phyloP scores from a whole-genome alignment of 495 filamentous ascomycete species.

The Penicillium coprophilum region DNA sequence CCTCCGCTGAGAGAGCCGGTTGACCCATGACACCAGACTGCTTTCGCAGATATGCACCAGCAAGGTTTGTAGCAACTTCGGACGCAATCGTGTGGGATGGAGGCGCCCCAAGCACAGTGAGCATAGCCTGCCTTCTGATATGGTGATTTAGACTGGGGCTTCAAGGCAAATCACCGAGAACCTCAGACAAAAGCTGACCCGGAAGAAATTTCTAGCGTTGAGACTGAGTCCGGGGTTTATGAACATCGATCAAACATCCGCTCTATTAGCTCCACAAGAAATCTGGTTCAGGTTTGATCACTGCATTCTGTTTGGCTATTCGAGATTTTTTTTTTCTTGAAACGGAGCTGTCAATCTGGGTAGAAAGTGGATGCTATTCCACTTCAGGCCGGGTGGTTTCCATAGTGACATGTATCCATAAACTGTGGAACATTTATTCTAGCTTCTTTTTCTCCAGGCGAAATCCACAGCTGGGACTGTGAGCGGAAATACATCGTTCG shows the following conservation, averaged over 20 bases:
- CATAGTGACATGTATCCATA: slow-evolving; percentile 1
- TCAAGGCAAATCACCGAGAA: not conserved
- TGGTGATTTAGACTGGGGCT: too few relatives aligned
- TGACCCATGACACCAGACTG: not conserved
- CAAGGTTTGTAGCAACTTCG: slow-evolving; percentile 1
- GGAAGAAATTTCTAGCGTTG: not conserved
- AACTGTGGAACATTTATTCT: not conserved
- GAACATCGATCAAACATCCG: not conserved
- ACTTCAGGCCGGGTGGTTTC: not conserved
- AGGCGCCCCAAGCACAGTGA: not conserved
- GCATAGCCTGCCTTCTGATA: not conserved
- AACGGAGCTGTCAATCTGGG: not conserved
- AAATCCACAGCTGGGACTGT: too few relatives aligned
- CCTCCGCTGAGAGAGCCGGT: not conserved
- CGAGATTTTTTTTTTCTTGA: too few relatives aligned
- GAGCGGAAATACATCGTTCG: too few relatives aligned
- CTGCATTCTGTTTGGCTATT: not conserved
- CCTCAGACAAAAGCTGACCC: not conserved
- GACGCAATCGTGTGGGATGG: slow-evolving; percentile 2
- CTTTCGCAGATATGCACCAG: slow-evolving; percentile 2
- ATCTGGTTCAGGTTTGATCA: not conserved
- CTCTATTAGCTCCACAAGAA: not conserved
- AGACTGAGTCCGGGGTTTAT: not conserved
- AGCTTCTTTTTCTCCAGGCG: not conserved
- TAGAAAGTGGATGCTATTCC: slow-evolving; percentile 1